Conservation (phyloP, 441 rosid genomes). For the Iberis amara region DNA sequence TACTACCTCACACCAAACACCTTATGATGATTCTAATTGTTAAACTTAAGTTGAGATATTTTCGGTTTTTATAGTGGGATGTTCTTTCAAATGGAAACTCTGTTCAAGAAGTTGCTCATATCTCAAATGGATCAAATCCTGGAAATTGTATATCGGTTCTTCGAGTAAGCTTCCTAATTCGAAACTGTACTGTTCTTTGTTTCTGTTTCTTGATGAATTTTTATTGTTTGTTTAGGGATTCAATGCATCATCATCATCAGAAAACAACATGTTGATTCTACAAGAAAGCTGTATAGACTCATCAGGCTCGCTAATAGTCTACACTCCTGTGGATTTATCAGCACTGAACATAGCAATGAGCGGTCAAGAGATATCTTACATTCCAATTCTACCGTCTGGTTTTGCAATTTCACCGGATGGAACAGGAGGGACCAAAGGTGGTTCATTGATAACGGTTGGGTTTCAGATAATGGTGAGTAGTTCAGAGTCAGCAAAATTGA, state of each 20-base stretch:
- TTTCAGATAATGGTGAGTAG: slow-evolving; percentile 86
- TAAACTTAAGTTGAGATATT: background rate
- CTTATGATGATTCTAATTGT: background rate
- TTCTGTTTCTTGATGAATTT: background rate
- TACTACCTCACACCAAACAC: background rate
- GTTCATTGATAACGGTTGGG: slow-evolving; percentile 79
- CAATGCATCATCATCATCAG: slow-evolving; percentile 54
- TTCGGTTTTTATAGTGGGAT: slow-evolving; percentile 57
- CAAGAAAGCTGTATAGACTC: slow-evolving; percentile 89
- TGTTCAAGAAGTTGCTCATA: slow-evolving; percentile 81
- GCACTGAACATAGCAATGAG: slow-evolving; percentile 77
- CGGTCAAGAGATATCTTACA: slow-evolving; percentile 77
- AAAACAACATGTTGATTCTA: slow-evolving; percentile 83
- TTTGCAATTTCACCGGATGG: slow-evolving; percentile 71
- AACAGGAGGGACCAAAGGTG: slow-evolving; percentile 32
- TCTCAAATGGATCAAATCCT: slow-evolving; percentile 77
- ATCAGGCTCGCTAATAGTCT: slow-evolving; percentile 69
- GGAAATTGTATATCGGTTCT: slow-evolving; percentile 91
- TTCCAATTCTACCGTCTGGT: slow-evolving; percentile 78
- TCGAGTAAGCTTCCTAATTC: slow-evolving; percentile 46
- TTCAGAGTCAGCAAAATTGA: slow-evolving; percentile 73
- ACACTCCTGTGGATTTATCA: slow-evolving; percentile 72
- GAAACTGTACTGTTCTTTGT: background rate
- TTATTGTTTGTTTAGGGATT: slow-evolving; percentile 39
- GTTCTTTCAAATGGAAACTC: slow-evolving; percentile 76